phyloP scores from a whole-genome alignment of 2,329 filamentous ascomycete genomes.

The Davidsoniella virescens region DNA sequence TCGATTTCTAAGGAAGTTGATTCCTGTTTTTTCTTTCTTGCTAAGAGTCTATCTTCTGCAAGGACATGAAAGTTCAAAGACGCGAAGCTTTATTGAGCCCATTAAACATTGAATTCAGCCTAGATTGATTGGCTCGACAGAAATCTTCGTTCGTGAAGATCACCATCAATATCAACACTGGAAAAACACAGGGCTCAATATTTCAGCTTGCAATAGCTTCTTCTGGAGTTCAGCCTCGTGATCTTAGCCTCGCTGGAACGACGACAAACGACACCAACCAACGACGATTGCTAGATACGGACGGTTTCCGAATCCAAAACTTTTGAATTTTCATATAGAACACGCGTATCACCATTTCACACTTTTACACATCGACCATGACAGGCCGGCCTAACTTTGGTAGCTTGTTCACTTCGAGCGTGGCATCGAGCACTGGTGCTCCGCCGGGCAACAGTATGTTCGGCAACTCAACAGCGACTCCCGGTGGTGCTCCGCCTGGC shows the following conservation, averaged over 20 bases:
- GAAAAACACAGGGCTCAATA: neutral
- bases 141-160: too few relatives aligned
- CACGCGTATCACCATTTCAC: neutral
- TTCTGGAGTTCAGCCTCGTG: neutral
- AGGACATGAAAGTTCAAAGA: too few relatives aligned
- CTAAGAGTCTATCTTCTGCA: too few relatives aligned
- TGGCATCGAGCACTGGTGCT: constrained; percentile 10
- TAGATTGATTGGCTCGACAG: too few relatives aligned
- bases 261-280: neutral
- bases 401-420: constrained; percentile 9
- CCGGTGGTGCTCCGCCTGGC: constrained; percentile 12
- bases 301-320: neutral
- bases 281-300: too few relatives aligned
- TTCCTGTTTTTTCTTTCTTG: too few relatives aligned
- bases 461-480: constrained; percentile 16
- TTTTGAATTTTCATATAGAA: neutral
- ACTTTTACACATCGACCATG: neutral
- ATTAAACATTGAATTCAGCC: too few relatives aligned
- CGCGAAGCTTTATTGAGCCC: too few relatives aligned
- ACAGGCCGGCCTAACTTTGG: constrained; percentile 9
- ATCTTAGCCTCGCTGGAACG: neutral
- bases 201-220: constrained; percentile 1
- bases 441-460: constrained; percentile 15
- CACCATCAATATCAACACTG: too few relatives aligned
- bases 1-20: too few relatives aligned